These are phyloP conservation scores for Neofusicoccum sp. DNA, from an alignment of 2,329 filamentous ascomycete genomes.

Conservation along the genomic window DNA sequence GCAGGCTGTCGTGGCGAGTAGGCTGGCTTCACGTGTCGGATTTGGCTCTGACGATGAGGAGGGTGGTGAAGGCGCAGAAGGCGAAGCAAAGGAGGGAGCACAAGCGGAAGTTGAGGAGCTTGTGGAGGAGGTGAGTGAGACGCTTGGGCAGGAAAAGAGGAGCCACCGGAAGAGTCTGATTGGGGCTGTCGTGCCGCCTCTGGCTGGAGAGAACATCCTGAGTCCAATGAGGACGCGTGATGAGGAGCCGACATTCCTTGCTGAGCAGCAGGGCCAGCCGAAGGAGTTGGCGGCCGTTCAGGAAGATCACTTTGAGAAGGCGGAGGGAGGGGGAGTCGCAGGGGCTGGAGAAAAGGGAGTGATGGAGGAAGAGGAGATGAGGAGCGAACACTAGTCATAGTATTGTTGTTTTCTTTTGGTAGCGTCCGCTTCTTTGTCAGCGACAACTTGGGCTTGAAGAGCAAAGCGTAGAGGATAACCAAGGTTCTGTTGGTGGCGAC, in stretches of 20 bases:
- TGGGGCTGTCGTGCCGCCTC: conserved; percentile 26
- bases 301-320: background rate
- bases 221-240: conserved; percentile 30
- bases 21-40: conserved; percentile 39
- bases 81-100: background rate
- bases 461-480: conserved; percentile 6
- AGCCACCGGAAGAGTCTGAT: conserved; percentile 46
- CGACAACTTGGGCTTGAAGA: background rate
- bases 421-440: background rate
- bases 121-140: conserved; percentile 39
- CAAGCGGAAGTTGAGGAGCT: conserved; percentile 16
- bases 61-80: conserved; percentile 20
- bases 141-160: conserved; percentile 33
- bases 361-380: background rate
- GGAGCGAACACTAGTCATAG: background rate
- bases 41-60: conserved; percentile 39
- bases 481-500: background rate
- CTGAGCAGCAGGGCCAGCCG: background rate
- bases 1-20: conserved; percentile 55
- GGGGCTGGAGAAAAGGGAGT: background rate
- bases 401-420: background rate
- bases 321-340: background rate
- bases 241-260: conserved; percentile 18
- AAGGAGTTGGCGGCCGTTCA: background rate
- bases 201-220: conserved; percentile 28